phyloP scores from a whole-genome alignment of 148 eudicot species.

The Pharnaceum exiguum region DNA sequence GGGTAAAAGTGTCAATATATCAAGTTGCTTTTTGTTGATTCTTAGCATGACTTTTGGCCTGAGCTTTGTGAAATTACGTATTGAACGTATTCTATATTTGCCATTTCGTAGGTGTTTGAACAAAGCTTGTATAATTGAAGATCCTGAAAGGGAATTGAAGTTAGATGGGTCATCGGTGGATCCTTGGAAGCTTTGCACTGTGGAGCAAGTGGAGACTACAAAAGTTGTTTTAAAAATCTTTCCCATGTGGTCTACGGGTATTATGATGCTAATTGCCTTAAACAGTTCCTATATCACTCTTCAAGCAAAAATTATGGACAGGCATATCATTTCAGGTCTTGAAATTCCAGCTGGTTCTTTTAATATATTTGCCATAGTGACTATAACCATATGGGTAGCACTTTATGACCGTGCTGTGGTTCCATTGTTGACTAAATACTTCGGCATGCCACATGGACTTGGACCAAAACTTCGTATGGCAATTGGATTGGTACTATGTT shows the following conservation, averaged over 20 bases:
- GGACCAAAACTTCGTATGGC: conserved; percentile 18
- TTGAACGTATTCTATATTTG: neutral
- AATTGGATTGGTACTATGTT: conserved; percentile 12
- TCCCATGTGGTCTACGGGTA: conserved; percentile 19
- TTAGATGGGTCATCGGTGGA: conserved; percentile 9
- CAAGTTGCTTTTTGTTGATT: too few species aligned
- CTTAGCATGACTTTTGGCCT: neutral
- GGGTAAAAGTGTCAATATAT: too few species aligned
- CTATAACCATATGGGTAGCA: conserved; percentile 27
- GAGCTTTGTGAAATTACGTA: neutral
- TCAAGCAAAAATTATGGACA: conserved; percentile 23
- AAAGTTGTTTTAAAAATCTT: conserved; percentile 15
- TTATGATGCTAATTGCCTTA: conserved; percentile 15
- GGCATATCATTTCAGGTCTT: conserved; percentile 12
- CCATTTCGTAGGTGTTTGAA: conserved; percentile 19
- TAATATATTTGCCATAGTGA: conserved; percentile 12
- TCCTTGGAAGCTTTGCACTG: conserved; percentile 21
- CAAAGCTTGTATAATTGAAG: conserved; percentile 19
- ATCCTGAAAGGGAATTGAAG: conserved; percentile 7
- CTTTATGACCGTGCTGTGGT: conserved; percentile 32
- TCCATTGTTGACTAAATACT: conserved; percentile 14
- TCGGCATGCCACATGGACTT: conserved; percentile 24
- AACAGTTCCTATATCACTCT: conserved; percentile 13
- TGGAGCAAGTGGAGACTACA: conserved; percentile 15
- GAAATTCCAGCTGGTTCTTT: conserved; percentile 34